Evolutionary conservation across 148 eudicot species (phyloP), one percentile per base, ranked within the genome.

Genomic region (Rhododendron henanense): DNA sequence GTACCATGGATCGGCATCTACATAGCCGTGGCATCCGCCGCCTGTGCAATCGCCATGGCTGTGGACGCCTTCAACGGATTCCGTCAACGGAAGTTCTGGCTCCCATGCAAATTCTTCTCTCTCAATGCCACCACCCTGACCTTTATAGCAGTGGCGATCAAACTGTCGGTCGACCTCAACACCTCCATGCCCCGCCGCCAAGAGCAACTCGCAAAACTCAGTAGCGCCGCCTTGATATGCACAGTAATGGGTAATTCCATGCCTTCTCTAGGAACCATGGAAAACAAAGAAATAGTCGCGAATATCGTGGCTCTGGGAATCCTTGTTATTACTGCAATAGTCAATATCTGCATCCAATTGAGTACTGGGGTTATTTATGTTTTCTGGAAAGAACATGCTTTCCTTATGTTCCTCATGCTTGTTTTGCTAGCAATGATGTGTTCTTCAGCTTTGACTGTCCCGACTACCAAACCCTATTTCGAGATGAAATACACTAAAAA

Each of bases 1-100:
- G 81, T 92, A 82, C 93, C 92, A 5, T 90, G 88, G 91, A 92
- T 92, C 39, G 93, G 93, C 65, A n/a, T 87, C 82, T 92, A 92
- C 76, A 89, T 90, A 15, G 92, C 89, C 2, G 83, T 88, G 51
- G 93, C 93, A 33, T 89, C 93, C 1, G 91, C 90, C 23, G 74
- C 79, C 53, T 89, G 92, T 59, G 91, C 91, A 21, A 5, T 86
- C 5, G 93, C 91, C 87, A 90, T 92, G 92, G 90, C 87, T 11
- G 61, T 73, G 5, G 93, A 92, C 61, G 88, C 91, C 82, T 23
- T 89, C 57, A 87, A 88, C 50, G 90, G 87, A 78, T 53, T 91
- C 59, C 88, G 90, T 15, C 33, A 85, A 83, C 37, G 89, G 6
- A 91, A 91, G 71, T 80, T 89, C 76, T 90, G 92, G 92, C 85